phyloP scores from a whole-genome alignment of 2,329 filamentous ascomycete genomes.

The Orbilia blumenaviensis region DNA sequence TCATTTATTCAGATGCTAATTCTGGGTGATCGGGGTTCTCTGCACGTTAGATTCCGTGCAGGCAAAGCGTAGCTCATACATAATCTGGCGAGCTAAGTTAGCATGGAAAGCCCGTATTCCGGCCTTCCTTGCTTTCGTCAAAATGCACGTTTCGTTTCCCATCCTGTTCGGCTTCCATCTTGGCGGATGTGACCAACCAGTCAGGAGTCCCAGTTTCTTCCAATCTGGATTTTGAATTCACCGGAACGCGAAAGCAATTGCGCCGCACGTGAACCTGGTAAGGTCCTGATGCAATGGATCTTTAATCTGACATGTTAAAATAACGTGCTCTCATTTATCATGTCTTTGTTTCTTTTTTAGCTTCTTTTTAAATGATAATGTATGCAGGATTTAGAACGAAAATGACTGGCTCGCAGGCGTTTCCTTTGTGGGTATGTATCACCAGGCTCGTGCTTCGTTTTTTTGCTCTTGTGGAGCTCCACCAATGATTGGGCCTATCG shows the following conservation, averaged over 20 bases:
- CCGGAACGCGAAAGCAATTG: constrained; percentile 48
- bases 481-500: constrained; percentile 15
- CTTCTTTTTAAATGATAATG: too few species aligned
- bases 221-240: background rate
- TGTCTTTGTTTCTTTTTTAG: too few species aligned
- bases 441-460: constrained; percentile 16
- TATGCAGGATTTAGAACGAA: constrained; percentile 19
- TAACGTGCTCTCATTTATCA: constrained; percentile 27
- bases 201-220: constrained; percentile 10
- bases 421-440: background rate
- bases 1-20: constrained; percentile 24
- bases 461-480: constrained; percentile 35
- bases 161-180: constrained; percentile 20
- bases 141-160: constrained; percentile 49
- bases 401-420: background rate
- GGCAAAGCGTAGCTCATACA: background rate
- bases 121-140: constrained; percentile 40
- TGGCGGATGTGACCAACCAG: constrained; percentile 20
- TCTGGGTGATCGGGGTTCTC: constrained; percentile 37
- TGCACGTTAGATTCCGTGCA: constrained; percentile 43
- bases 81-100: constrained; percentile 3
- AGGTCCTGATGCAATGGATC: constrained; percentile 49
- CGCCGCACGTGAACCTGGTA: constrained; percentile 53
- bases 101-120: constrained; percentile 32
- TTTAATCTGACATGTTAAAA: constrained; percentile 46